phyloP scores from a whole-genome alignment of 164 flowering plant species.

The Litsea cubeba region DNA sequence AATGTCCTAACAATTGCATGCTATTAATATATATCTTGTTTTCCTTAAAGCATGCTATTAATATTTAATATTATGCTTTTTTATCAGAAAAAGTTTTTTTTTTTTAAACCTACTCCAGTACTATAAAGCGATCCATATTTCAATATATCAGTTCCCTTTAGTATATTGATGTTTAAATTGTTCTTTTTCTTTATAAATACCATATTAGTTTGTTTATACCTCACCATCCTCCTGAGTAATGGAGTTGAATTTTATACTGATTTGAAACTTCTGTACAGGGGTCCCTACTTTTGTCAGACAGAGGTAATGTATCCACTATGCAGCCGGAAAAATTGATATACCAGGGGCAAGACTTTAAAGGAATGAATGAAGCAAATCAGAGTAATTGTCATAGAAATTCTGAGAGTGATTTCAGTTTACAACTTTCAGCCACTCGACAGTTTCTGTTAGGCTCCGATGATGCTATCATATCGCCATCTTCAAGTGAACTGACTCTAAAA shows the following conservation, averaged over 20 bases:
- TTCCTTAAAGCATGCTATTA: too few relatives aligned
- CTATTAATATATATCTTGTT: too few relatives aligned
- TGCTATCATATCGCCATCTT: constrained; percentile 29
- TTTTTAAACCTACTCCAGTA: too few relatives aligned
- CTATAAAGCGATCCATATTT: too few relatives aligned
- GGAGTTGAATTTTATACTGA: constrained; percentile 9
- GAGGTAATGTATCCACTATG: constrained; percentile 11
- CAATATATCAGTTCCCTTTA: not conserved
- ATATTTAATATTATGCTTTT: too few relatives aligned
- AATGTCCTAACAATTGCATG: too few relatives aligned
- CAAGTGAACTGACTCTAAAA: constrained; percentile 19
- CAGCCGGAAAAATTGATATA: constrained; percentile 17
- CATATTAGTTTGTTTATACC: too few relatives aligned
- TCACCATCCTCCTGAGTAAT: too few relatives aligned
- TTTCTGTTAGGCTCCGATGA: constrained; percentile 23
- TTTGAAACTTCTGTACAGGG: constrained; percentile 8
- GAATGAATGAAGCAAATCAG: constrained; percentile 13
- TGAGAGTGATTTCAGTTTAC: constrained; percentile 11
- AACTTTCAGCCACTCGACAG: constrained; percentile 17
- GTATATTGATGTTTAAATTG: not conserved
- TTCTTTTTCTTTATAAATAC: not conserved
- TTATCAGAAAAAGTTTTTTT: too few relatives aligned
- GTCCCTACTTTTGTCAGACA: constrained; percentile 10
- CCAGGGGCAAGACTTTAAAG: constrained; percentile 23
- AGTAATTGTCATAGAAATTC: not conserved